These are phyloP conservation scores for Dactylellina parvicollis DNA, from an alignment of 2,329 filamentous ascomycete species.

Conservation along the genomic window DNA sequence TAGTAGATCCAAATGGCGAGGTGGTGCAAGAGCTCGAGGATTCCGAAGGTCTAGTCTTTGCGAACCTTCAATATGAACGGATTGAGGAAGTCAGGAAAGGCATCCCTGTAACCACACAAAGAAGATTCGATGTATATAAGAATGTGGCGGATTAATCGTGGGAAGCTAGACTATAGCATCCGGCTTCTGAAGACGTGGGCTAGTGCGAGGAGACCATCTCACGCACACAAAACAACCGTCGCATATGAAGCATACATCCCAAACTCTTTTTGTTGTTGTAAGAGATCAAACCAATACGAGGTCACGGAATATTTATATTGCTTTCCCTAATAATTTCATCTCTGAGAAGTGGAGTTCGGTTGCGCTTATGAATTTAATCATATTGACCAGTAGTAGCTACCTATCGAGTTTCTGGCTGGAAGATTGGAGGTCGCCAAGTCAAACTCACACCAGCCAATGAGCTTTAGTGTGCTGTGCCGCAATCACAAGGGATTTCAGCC, in stretches of 20 bases:
- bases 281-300: no score
- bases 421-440: not conserved
- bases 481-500: slow-evolving; percentile 32
- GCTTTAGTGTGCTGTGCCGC: not conserved
- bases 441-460: not conserved
- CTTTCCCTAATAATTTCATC: no score
- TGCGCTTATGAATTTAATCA: no score
- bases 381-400: no score
- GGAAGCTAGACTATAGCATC: no score
- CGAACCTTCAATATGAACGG: slow-evolving; percentile 73
- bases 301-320: no score
- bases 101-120: slow-evolving; percentile 84
- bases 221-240: no score
- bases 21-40: slow-evolving; percentile 83
- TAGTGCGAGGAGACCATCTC: no score
- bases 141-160: slow-evolving; percentile 77
- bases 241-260: no score
- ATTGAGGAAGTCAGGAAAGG: slow-evolving; percentile 80
- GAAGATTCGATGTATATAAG: slow-evolving; percentile 93
- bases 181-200: no score
- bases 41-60: slow-evolving; percentile 76
- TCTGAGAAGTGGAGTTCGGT: no score
- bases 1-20: slow-evolving; percentile 85
- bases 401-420: not conserved
- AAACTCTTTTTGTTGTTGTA: no score